These are phyloP conservation scores for Globisporangium canariense DNA, from an alignment of 352 stramenopile species.

Conservation along the genomic window DNA sequence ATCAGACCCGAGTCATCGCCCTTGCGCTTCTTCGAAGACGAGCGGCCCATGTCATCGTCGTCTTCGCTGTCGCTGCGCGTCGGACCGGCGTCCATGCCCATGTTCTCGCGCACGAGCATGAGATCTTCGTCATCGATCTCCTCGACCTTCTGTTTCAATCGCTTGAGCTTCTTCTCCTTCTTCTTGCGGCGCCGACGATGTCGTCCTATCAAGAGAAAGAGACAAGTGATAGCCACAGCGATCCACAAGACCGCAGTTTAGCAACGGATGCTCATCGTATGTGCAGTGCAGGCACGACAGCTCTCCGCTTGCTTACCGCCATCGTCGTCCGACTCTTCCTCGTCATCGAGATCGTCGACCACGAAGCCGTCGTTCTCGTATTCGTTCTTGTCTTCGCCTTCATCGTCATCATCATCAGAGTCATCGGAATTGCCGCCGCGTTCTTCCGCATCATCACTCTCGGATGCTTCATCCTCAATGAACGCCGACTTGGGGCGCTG, in stretches of 20 bases:
- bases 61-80: constrained; percentile 72
- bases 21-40: constrained; percentile 68
- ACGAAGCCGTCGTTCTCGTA: constrained; percentile 90
- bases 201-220: constrained; percentile 27
- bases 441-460: constrained; percentile 73
- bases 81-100: constrained; percentile 81
- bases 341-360: constrained; percentile 77
- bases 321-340: constrained; percentile 71
- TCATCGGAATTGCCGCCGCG: constrained; percentile 47
- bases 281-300: too few relatives aligned
- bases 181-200: constrained; percentile 74
- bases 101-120: constrained; percentile 86
- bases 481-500: constrained; percentile 80
- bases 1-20: constrained; percentile 76
- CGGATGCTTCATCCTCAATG: constrained; percentile 87
- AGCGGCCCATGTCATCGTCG: constrained; percentile 65
- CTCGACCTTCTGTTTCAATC: constrained; percentile 85
- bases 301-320: constrained; percentile 41
- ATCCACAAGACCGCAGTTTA: background rate
- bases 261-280: background rate
- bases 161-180: constrained; percentile 87
- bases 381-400: constrained; percentile 83
- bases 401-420: constrained; percentile 79
- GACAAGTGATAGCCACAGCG: background rate
- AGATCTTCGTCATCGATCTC: constrained; percentile 88